These are phyloP conservation scores for Vitis riparia DNA, from an alignment of 164 flowering plant species.

Conservation along the genomic window DNA sequence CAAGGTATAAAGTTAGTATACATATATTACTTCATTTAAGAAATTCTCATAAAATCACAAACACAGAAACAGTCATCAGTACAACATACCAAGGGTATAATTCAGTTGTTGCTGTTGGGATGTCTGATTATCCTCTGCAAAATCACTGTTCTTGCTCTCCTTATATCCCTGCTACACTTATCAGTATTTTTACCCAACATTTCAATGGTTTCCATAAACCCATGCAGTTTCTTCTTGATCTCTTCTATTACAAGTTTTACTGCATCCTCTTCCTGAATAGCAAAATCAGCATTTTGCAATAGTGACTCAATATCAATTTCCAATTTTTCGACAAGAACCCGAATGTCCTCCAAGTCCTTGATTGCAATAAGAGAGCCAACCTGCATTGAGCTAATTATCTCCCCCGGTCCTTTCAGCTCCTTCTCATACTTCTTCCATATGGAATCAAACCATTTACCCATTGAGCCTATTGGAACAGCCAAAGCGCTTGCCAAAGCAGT, in stretches of 20 bases:
- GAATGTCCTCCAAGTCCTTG: conserved; percentile 69
- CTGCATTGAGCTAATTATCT: conserved; percentile 58
- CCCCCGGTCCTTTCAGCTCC: conserved; percentile 58
- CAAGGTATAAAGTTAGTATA: too few relatives aligned
- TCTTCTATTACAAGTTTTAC: conserved; percentile 69
- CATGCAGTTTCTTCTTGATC: conserved; percentile 62
- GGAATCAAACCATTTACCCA: conserved; percentile 80
- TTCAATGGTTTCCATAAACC: conserved; percentile 60
- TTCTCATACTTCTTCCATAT: conserved; percentile 68
- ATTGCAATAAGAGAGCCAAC: conserved; percentile 55
- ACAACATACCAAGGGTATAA: not conserved
- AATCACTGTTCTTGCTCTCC: conserved; percentile 68
- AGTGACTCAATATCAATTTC: conserved; percentile 56
- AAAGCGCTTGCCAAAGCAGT: conserved; percentile 76
- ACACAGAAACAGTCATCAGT: not conserved
- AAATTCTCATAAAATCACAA: not conserved
- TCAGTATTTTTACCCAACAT: conserved; percentile 58
- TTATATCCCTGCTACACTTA: conserved; percentile 59
- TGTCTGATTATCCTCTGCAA: conserved; percentile 64
- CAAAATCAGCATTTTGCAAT: conserved; percentile 56
- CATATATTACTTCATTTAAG: not conserved
- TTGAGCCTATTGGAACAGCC: conserved; percentile 74
- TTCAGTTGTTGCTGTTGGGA: conserved; percentile 28
- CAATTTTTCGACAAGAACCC: conserved; percentile 56
- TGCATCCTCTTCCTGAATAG: conserved; percentile 47